phyloP scores from a whole-genome alignment of 2,329 filamentous ascomycete species.

The Triangularia setosa region DNA sequence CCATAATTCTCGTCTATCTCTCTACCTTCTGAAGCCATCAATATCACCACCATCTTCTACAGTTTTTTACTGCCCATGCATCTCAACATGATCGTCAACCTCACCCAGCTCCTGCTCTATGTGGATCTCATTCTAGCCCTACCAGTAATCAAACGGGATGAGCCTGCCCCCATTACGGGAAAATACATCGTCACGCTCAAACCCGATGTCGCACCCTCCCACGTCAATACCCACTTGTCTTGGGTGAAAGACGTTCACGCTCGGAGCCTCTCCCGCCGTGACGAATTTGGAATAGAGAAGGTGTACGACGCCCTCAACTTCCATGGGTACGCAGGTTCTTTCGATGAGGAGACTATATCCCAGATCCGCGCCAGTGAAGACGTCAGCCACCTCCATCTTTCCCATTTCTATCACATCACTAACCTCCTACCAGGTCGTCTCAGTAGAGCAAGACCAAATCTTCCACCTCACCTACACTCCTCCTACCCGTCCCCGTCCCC shows the following conservation, averaged over 20 bases:
- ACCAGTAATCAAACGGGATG: conserved; percentile 31
- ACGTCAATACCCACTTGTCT: conserved; percentile 35
- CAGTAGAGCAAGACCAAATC: conserved; percentile 23
- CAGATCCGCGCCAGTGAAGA: conserved; percentile 37
- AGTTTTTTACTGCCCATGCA: neutral
- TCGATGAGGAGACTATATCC: conserved; percentile 40
- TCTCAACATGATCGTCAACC: neutral
- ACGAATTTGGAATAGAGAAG: conserved; percentile 39
- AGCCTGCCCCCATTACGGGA: conserved; percentile 31
- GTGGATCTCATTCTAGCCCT: conserved; percentile 30
- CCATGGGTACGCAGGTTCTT: conserved; percentile 40
- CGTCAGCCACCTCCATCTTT: conserved; percentile 22
- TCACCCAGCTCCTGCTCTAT: conserved; percentile 23
- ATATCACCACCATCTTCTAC: neutral
- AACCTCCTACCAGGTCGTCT: conserved; percentile 14
- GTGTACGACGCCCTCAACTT: conserved; percentile 37
- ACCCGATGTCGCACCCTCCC: conserved; percentile 29
- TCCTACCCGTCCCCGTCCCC: neutral
- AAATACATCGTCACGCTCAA: conserved; percentile 43
- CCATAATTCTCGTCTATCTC: neutral
- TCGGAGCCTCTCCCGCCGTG: conserved; percentile 35
- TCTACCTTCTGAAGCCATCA: neutral
- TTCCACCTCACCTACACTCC: conserved; percentile 10
- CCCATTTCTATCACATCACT: neutral
- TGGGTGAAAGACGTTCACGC: conserved; percentile 37